These are phyloP conservation scores for Aegilops speltoides DNA, from an alignment of 176 grass and related monocot genomes.

Conservation along the genomic window DNA sequence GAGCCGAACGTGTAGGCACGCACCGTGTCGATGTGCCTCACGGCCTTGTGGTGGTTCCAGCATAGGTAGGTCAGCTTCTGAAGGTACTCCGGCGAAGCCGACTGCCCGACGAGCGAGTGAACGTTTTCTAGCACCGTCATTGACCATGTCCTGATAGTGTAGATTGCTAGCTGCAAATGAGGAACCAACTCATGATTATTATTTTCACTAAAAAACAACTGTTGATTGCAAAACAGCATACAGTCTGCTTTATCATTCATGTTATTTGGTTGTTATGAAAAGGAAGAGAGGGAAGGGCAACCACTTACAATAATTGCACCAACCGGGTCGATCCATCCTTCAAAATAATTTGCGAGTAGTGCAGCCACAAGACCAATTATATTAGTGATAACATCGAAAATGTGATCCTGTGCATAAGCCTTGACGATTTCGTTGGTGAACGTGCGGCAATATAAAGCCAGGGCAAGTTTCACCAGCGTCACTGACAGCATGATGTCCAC, in stretches of 20 bases:
- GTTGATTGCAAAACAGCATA: background rate
- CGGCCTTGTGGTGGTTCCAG: slow-evolving; percentile 98
- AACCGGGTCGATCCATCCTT: slow-evolving; percentile 84
- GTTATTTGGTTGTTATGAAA: background rate
- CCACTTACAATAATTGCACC: slow-evolving; percentile 90
- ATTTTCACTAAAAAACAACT: background rate
- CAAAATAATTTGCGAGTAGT: slow-evolving; percentile 73
- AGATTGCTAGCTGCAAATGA: slow-evolving; percentile 69
- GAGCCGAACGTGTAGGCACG: slow-evolving; percentile 96
- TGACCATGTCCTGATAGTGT: slow-evolving; percentile 91
- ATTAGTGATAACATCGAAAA: slow-evolving; percentile 95
- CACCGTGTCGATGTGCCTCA: slow-evolving; percentile 92
- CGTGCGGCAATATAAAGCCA: slow-evolving; percentile 75
- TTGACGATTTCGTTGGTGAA: slow-evolving; percentile 94
- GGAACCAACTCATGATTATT: background rate
- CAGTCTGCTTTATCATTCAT: background rate
- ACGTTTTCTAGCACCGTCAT: slow-evolving; percentile 92
- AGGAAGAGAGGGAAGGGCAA: background rate
- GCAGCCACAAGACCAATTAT: slow-evolving; percentile 85
- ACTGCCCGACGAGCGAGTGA: slow-evolving; percentile 87
- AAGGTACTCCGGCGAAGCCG: slow-evolving; percentile 79
- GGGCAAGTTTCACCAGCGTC: slow-evolving; percentile 77
- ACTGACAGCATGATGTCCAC: slow-evolving; percentile 80
- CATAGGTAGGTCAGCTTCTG: slow-evolving; percentile 96
- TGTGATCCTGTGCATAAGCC: slow-evolving; percentile 94